Conservation (phyloP, 371 early-diverging fungal species). For the Coemansia sp. region DNA sequence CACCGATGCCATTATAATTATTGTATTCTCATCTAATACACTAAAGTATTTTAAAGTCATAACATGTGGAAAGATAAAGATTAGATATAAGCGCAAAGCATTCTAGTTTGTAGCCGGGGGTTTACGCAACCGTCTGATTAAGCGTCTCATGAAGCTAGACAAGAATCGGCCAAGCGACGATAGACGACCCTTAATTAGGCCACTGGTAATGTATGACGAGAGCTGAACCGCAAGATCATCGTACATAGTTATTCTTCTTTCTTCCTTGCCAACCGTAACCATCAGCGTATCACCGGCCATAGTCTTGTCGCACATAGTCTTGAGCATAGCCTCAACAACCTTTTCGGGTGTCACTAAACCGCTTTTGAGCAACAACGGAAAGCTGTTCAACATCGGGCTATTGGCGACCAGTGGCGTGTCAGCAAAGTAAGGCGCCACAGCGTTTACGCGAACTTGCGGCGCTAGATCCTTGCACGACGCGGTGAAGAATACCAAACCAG, state of each 20-base stretch:
- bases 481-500: constrained; percentile 43
- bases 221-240: constrained; percentile 23
- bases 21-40: not conserved
- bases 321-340: constrained; percentile 65
- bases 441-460: constrained; percentile 57
- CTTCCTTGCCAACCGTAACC: constrained; percentile 33
- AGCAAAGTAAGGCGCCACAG: constrained; percentile 59
- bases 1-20: not conserved
- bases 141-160: constrained; percentile 6
- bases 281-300: constrained; percentile 49
- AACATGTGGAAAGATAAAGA: not conserved
- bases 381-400: constrained; percentile 25
- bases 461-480: constrained; percentile 52
- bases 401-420: constrained; percentile 43
- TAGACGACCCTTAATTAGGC: constrained; percentile 25
- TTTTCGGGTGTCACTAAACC: constrained; percentile 52
- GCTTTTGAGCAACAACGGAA: constrained; percentile 27
- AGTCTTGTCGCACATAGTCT: constrained; percentile 59
- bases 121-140: constrained; percentile 18
- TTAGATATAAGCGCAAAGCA: not conserved
- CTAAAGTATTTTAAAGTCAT: not conserved
- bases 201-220: constrained; percentile 34
- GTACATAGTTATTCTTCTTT: constrained; percentile 31
- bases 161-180: constrained; percentile 19
- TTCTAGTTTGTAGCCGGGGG: not conserved